Evolutionary conservation across 371 early-diverging fungal genomes (phyloP), one percentile per base, ranked within the genome.

Genomic region (Batkoa obscura): DNA sequence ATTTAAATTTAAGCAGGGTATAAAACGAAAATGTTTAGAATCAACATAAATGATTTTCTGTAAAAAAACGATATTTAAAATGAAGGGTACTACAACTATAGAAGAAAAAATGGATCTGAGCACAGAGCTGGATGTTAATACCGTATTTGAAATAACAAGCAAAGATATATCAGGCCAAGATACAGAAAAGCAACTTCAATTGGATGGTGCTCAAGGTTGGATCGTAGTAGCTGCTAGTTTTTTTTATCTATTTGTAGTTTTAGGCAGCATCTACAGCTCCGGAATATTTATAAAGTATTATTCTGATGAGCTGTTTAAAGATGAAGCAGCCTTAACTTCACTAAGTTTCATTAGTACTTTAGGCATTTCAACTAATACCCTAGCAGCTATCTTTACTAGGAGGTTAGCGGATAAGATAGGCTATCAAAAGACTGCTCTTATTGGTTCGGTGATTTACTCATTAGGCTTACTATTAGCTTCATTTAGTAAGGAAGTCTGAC

Each of bases 401-500:
- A 39, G 39, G 39, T 8, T 39, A 12, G 5, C 39, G 39, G 39
- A 39, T 39, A 39, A 39, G 12, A 8, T 39, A 5, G 39, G 39
- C 5, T 39, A 39, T 12, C 5, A 12, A 12, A 39, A 8, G 12
- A 8, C 8, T 39, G 12, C 12, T 8, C 12, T 39, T 5, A 39
- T 12, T 12, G 39, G 39, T 39, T 36, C 39, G 3, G 30, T 10
- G 13, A 32, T 52, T 9, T 52, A 38, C 23, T 34, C 53, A 5
- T 30, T 39, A 5, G 53, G 53, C 9, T 39, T 52, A 13, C 31
- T 52, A 15, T 23, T 52, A 39, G 53, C 53, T 36, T 52, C 53
- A 2, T 52, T 52, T 52, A 39, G n/a, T n/a, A n/a, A n/a, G n/a
- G 61, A 66, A 4, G 54, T 72, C 3, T 78, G 79, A 76, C 76